phyloP scores from a whole-genome alignment of 805 yeast species.

The Wickerhamiella parazyma region DNA sequence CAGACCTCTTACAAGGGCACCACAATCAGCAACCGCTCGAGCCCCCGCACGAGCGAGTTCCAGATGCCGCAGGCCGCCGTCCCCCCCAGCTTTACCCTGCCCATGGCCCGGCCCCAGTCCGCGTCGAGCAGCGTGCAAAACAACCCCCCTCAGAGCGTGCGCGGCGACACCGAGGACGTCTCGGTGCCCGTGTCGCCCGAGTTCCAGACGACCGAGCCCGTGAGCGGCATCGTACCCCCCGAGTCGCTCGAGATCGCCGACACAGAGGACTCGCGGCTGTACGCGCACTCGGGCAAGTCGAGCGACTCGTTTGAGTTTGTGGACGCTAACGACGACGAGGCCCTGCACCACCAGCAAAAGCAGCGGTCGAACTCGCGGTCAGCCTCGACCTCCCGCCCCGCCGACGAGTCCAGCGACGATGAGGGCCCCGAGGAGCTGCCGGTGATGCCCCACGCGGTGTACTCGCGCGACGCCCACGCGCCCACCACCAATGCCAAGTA shows the following conservation, averaged over 20 bases:
- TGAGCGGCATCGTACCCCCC: constrained; percentile 14
- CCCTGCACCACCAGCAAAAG: background rate
- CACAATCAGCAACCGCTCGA: constrained; percentile 8
- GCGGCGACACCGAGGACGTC: constrained; percentile 44
- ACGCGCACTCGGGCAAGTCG: constrained; percentile 9
- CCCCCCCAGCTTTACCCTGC: constrained; percentile 30
- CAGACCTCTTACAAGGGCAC: constrained; percentile 4
- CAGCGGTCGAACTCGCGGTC: too few relatives aligned
- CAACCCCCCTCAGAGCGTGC: constrained; percentile 80
- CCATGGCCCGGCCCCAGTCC: constrained; percentile 54
- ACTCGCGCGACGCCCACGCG: background rate
- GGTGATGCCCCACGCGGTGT: background rate
- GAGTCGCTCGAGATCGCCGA: constrained; percentile 8
- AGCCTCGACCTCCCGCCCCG: background rate
- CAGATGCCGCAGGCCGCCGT: constrained; percentile 10
- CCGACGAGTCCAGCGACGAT: constrained; percentile 20
- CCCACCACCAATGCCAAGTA: background rate
- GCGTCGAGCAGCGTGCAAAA: constrained; percentile 83
- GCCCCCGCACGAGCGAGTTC: constrained; percentile 10
- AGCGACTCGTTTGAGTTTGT: constrained; percentile 26
- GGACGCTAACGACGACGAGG: constrained; percentile 21
- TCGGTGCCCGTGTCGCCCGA: constrained; percentile 23
- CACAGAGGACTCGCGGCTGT: background rate
- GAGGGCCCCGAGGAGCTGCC: constrained; percentile 20
- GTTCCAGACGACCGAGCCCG: constrained; percentile 17